Evolutionary conservation across 2,329 filamentous ascomycete genomes (phyloP).

Genomic region (Aspergillus puulaauensis): DNA sequence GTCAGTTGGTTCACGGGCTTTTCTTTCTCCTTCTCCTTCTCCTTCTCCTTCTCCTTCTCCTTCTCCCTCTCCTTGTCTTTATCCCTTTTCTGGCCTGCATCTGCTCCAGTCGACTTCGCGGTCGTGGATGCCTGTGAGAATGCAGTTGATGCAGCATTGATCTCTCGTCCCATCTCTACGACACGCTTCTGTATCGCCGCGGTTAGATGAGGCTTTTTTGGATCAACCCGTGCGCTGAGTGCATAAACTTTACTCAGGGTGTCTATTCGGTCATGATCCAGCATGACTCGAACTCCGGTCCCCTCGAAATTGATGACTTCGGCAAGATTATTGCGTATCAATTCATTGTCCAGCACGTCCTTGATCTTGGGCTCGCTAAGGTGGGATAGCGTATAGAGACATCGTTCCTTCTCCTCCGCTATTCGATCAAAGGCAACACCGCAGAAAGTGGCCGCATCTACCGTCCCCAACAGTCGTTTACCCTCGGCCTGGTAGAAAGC

Average conservation of each 20-base stretch:
- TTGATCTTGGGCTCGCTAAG: conserved; percentile 72
- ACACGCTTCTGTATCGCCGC: conserved; percentile 72
- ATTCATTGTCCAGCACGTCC: conserved; percentile 73
- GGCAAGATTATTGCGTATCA: conserved; percentile 74
- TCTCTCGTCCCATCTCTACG: conserved; percentile 74
- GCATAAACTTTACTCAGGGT: conserved; percentile 80
- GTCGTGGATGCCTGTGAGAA: conserved; percentile 56
- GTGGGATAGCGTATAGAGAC: conserved; percentile 74
- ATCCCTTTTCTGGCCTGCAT: conserved; percentile 53
- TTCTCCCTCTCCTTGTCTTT: conserved; percentile 40
- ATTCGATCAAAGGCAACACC: conserved; percentile 72
- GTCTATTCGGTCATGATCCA: conserved; percentile 79
- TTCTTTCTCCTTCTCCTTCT: conserved; percentile 50
- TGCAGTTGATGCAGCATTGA: conserved; percentile 65
- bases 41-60: conserved; percentile 46
- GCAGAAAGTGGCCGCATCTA: conserved; percentile 80
- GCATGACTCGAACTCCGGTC: conserved; percentile 83
- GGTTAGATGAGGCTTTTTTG: conserved; percentile 68
- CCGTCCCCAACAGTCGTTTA: conserved; percentile 69
- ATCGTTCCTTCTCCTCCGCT: conserved; percentile 77
- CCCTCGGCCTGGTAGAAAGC: conserved; percentile 77
- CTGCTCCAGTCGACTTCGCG: conserved; percentile 40
- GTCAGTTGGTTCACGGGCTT: conserved; percentile 74
- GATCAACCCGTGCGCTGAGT: conserved; percentile 74
- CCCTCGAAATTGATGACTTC: conserved; percentile 82